These are phyloP conservation scores for Chloromonas sp. DNA, from an alignment of 163 green algal species.

Conservation along the genomic window DNA sequence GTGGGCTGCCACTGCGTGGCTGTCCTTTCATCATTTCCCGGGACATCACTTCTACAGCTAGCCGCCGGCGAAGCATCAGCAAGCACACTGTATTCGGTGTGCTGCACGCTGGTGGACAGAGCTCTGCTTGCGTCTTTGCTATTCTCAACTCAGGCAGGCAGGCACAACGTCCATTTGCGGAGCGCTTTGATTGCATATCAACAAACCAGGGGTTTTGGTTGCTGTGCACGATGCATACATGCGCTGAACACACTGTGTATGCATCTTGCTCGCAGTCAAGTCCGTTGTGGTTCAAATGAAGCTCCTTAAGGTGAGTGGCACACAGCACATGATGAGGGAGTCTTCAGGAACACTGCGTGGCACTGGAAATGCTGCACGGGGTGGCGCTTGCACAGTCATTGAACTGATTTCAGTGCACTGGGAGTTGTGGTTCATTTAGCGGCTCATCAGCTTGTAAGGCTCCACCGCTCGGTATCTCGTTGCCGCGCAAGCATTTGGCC, in stretches of 20 bases:
- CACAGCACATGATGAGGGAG: not conserved
- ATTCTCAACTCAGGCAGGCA: no score
- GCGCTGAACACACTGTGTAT: not conserved
- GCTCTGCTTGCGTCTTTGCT: no score
- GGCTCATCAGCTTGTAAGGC: not conserved
- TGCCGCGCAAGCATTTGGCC: no score
- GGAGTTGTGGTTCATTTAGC: not conserved
- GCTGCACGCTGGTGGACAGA: no score
- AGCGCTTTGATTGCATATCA: not conserved
- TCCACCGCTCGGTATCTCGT: not conserved
- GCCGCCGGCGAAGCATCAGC: no score
- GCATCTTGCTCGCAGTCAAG: not conserved
- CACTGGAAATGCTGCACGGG: not conserved
- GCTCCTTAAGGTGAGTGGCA: not conserved
- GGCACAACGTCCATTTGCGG: not conserved
- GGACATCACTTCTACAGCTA: not conserved
- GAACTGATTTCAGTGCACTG: not conserved
- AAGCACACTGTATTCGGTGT: no score
- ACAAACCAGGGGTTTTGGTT: not conserved
- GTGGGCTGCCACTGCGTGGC: not conserved
- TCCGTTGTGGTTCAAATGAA: slow-evolving; percentile 5
- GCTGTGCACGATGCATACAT: no score
- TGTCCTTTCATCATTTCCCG: not conserved
- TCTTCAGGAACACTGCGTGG: not conserved
- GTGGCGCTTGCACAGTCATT: not conserved